Conservation (phyloP, 371 early-diverging fungal species). For the Mucor circinelloides region DNA sequence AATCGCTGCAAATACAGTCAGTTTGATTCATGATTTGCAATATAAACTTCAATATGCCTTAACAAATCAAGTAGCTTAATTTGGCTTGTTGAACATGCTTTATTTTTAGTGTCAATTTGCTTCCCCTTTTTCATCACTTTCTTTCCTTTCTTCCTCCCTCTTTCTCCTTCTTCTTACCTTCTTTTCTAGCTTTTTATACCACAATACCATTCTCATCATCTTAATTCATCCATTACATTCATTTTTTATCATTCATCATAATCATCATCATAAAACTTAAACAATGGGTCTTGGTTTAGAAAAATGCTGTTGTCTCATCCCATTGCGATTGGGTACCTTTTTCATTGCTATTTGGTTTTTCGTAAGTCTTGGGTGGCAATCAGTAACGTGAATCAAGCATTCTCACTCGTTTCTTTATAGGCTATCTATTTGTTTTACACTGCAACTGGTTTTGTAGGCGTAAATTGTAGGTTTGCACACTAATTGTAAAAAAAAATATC, state of each 20-base stretch:
- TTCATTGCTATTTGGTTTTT: conserved; percentile 52
- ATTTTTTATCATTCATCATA: conserved; percentile 11
- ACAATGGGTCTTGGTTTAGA: conserved; percentile 48
- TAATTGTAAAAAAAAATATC: not conserved
- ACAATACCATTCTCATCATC: not conserved
- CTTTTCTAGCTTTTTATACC: not conserved
- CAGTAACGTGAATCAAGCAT: not conserved
- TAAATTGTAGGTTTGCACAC: conserved; percentile 21
- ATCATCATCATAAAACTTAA: not conserved
- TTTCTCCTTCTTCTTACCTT: conserved; percentile 1
- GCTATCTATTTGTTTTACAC: conserved; percentile 28
- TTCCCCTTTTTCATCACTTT: not conserved
- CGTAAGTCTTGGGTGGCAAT: conserved; percentile 22
- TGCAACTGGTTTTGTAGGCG: conserved; percentile 30
- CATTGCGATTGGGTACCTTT: conserved; percentile 47
- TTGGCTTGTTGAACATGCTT: conserved; percentile 2
- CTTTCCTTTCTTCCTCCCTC: conserved; percentile 1
- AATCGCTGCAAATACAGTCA: not conserved
- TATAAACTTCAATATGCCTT: not conserved
- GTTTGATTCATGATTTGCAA: not conserved
- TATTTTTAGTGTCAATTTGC: conserved; percentile 1
- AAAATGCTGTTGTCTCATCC: conserved; percentile 53
- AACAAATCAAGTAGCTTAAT: conserved; percentile 3
- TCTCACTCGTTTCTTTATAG: not conserved
- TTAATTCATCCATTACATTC: not conserved